Conservation (phyloP, 2,329 filamentous ascomycete genomes). For the Talaromyces amestolkiae region DNA sequence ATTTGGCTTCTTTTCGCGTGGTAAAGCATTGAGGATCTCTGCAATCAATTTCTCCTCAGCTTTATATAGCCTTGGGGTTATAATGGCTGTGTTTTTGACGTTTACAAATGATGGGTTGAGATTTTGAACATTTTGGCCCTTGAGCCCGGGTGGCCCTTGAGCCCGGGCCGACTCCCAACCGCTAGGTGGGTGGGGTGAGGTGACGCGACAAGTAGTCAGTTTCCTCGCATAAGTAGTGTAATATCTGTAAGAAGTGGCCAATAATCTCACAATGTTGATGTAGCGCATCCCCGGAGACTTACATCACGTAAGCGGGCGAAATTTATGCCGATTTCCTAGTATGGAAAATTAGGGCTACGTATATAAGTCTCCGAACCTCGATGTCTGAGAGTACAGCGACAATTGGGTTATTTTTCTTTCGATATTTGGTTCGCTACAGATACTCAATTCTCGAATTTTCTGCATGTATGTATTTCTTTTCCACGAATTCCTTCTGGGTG, state of each 20-base stretch:
- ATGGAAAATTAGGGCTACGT: constrained; percentile 2
- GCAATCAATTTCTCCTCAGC: no score
- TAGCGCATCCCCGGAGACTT: neutral
- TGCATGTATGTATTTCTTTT: neutral
- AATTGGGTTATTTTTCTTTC: neutral
- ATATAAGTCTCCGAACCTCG: neutral
- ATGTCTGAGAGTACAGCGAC: neutral
- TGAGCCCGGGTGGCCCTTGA: no score
- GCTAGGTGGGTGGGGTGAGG: no score
- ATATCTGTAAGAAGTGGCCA: neutral
- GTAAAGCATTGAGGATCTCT: no score
- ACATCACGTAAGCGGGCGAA: neutral
- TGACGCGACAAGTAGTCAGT: neutral
- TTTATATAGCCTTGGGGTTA: no score
- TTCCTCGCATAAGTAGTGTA: neutral
- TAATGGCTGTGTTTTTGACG: no score
- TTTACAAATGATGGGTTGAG: no score
- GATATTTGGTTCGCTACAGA: neutral
- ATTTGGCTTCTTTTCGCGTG: no score
- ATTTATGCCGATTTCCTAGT: neutral
- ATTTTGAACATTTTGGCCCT: no score
- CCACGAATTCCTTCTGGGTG: neutral
- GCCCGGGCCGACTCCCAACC: no score
- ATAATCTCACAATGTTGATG: neutral
- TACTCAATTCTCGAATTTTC: neutral